Conservation (phyloP, 169 alveolate species). For the Cryptosporidium ryanae region DNA sequence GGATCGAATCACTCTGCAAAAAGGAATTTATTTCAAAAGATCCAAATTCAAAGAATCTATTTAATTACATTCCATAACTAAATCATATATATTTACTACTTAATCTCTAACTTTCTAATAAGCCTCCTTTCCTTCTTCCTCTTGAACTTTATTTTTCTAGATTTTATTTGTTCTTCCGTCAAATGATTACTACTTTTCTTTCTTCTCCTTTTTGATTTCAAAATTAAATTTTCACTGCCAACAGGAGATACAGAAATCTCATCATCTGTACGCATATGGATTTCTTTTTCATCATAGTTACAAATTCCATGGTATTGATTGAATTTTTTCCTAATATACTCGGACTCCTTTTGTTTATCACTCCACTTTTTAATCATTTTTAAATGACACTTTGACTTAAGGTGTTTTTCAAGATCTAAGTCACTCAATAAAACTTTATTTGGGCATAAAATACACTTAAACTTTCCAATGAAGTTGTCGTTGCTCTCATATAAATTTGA, state of each 20-base stretch:
- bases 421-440: conserved; percentile 73
- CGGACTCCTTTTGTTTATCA: conserved; percentile 14
- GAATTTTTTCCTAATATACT: conserved; percentile 27
- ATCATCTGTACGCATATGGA: neutral
- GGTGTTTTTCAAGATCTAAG: conserved; percentile 77
- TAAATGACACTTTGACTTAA: conserved; percentile 70
- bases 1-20: conserved; percentile 29
- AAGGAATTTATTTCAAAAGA: conserved; percentile 59
- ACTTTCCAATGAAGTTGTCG: conserved; percentile 74
- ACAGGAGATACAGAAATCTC: neutral
- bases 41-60: conserved; percentile 19
- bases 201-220: conserved; percentile 2
- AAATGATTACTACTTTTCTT: neutral
- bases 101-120: neutral
- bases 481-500: neutral
- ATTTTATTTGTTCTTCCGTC: conserved; percentile 17
- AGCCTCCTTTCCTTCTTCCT: conserved; percentile 11
- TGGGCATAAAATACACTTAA: conserved; percentile 77
- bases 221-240: neutral
- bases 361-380: conserved; percentile 33
- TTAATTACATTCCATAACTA: conserved; percentile 50
- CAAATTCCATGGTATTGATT: conserved; percentile 4
- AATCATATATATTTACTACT: neutral
- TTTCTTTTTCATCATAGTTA: neutral
- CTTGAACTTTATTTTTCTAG: neutral